Evolutionary conservation across 139 green algal species (phyloP), one percentile per base, ranked within the genome.

Genomic region (Chlorella ohadii): DNA sequence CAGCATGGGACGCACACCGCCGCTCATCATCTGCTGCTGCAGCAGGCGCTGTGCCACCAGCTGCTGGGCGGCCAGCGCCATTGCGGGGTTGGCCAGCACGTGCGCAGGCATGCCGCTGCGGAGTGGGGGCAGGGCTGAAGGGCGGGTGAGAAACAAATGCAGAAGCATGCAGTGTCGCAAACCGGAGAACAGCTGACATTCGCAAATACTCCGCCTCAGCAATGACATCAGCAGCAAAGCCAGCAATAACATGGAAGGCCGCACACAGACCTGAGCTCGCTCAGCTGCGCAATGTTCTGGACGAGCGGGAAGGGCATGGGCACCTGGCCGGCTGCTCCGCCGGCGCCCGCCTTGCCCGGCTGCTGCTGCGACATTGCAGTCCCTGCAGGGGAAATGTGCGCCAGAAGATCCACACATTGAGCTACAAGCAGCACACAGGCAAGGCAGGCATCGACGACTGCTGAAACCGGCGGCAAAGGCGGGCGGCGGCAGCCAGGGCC

Each of bases 21-120:
- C 41, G 36, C 39, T 36, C 15, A 72, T n/a, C 59, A 82, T 38
- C 76, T 72, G 76, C 76, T 82, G 76, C 59, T 72, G 76, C 76
- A 82, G 56, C 76, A 82, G 34, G 20, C 76, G 76, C 57, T 82
- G 76, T 23, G 59, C 59, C 27, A 82, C 59, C 15, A 59, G 36
- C 81, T 86, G 81, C 72, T 86, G 81, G 27, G 81, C 81, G 23
- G 59, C 68, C 71, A 77, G 5, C n/a, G 68, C 59, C 81, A 86
- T 81, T 2, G 36, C 41, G 1, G 81, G 81, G 81, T 81, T 86
- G 71, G 27, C 44, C 38, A 86, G 64, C 68, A 71, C 41, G 22
- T 79, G 57, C 59, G 71, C 59, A 0, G 76, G 76, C 59, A 82
- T 82, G 59, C 76, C 76, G 25, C 76, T 82, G 59, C 59, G 55